Base-by-base conservation (phyloP, 1,139 yeast genomes). In the Debaryomyces sp. region DNA sequence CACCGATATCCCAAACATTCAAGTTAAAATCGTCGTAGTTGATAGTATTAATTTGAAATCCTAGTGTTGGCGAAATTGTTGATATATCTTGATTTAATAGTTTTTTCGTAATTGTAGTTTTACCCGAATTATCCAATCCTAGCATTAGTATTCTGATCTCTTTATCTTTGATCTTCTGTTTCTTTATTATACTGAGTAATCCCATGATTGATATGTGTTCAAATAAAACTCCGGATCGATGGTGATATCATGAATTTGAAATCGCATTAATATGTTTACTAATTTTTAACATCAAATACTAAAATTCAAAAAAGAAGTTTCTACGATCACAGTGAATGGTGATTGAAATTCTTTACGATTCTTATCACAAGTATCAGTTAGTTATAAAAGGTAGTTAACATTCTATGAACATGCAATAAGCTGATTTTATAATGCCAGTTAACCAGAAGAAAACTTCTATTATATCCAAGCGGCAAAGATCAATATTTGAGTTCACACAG, bases 61-160 rank as follows among this genome's bases (percentile, higher is more conserved):
- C 78, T 75, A 85, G 70, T 2, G 89, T 83, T 30, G 82, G 83
- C 2, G 80, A 72, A 6, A 75, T 64, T 13, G 59, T 48, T 44
- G 55, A 34, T 50, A 63, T 54, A 64, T 77, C 70, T 66, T 73
- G 61, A 77, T 87, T 64, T 73, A 85, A 69, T 79, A 91, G 48
- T 70, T 75, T 66, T 53, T 83, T 83, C 29, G 89, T 85, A 5
- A 91, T 79, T 0, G 96, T 88, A 2, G 96, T 87, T 62, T 90
- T 90, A 5, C 97, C 97, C 0, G 96, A 80, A 62, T 89, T 89
- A 62, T 90, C 97, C n/a, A 90, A 76, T 0, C 97, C 97, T 9
- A 92, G 75, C 53, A 89, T 75, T 32, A 92, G 71, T 24, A 91
- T 79, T 26, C 97, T 73, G 41, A 89, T 69, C 66, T 91, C 96